Percentiles rank a stretch among this genome's conserved stretches.
Evolutionary conservation across 345 rosid genomes (phyloP).

Genomic region (Gossypium anomalum): DNA sequence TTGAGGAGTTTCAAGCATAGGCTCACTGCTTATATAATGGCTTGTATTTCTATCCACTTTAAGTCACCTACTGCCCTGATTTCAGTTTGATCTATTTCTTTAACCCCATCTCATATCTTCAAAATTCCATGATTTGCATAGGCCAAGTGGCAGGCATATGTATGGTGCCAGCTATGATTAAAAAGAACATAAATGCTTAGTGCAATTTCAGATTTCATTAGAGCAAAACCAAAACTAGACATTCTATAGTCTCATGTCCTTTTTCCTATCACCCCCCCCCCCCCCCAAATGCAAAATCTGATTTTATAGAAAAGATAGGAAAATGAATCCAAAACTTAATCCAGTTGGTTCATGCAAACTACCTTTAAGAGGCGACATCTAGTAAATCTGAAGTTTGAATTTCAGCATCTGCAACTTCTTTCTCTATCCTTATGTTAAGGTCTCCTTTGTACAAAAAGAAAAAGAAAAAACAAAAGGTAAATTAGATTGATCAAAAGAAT

Average conservation of each 20-base stretch:
- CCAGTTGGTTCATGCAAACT: neutral
- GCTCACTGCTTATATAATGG: slow-evolving; percentile 29
- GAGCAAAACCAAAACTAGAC: neutral
- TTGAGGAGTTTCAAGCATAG: slow-evolving; percentile 44
- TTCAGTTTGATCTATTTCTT: slow-evolving; percentile 23
- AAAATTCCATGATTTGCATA: slow-evolving; percentile 10
- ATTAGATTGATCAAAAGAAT: neutral
- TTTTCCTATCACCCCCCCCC: neutral
- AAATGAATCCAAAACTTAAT: neutral
- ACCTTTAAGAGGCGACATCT: neutral
- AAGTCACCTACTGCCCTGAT: slow-evolving; percentile 27
- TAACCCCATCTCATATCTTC: slow-evolving; percentile 4
- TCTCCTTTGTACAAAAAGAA: neutral
- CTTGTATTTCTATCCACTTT: slow-evolving; percentile 31
- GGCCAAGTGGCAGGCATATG: slow-evolving; percentile 14
- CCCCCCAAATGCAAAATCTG: neutral
- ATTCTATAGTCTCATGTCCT: neutral
- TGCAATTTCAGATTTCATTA: neutral
- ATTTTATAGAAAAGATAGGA: neutral
- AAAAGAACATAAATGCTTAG: neutral
- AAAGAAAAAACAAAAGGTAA: neutral
- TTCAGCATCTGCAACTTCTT: neutral
- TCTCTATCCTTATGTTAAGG: neutral
- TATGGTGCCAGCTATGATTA: neutral
- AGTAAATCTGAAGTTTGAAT: neutral